Conservation (phyloP, 257 asterid genomes). For the Anisodus tanguticus region DNA sequence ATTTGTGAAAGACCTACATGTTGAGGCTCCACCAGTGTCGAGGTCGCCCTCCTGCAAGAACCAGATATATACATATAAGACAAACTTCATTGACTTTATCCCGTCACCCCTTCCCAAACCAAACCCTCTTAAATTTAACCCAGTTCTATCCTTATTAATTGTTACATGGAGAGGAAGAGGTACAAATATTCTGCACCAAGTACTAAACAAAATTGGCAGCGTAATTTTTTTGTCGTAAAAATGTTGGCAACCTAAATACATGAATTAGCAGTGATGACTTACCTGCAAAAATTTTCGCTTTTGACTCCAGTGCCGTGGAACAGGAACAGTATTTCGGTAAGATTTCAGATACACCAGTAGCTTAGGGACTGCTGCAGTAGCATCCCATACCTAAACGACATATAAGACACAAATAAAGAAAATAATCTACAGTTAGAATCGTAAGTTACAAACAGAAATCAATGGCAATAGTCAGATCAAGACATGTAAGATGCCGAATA, state of each 20-base stretch:
- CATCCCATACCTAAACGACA: conserved; percentile 90
- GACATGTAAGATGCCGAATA: background rate
- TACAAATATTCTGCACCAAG: conserved; percentile 16
- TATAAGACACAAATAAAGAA: conserved; percentile 16
- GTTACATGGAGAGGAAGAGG: conserved; percentile 29
- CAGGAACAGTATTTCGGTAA: conserved; percentile 90
- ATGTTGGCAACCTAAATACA: background rate
- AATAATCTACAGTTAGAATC: conserved; percentile 18
- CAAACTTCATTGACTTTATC: conserved; percentile 75
- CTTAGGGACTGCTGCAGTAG: conserved; percentile 91
- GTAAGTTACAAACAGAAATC: background rate
- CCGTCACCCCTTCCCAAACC: conserved; percentile 60
- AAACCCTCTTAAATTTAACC: conserved; percentile 47
- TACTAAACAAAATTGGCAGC: background rate
- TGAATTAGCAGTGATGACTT: conserved; percentile 34
- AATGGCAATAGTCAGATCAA: background rate
- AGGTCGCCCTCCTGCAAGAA: conserved; percentile 99
- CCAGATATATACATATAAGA: conserved; percentile 88
- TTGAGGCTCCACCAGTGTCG: conserved; percentile 89
- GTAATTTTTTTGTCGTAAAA: background rate
- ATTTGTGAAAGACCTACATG: conserved; percentile 98
- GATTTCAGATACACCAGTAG: conserved; percentile 92
- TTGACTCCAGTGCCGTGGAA: conserved; percentile 99
- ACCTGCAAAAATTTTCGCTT: conserved; percentile 97
- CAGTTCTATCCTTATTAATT: conserved; percentile 34